Conservation (phyloP, 2,329 filamentous ascomycete genomes). For the Beauveria sp. region DNA sequence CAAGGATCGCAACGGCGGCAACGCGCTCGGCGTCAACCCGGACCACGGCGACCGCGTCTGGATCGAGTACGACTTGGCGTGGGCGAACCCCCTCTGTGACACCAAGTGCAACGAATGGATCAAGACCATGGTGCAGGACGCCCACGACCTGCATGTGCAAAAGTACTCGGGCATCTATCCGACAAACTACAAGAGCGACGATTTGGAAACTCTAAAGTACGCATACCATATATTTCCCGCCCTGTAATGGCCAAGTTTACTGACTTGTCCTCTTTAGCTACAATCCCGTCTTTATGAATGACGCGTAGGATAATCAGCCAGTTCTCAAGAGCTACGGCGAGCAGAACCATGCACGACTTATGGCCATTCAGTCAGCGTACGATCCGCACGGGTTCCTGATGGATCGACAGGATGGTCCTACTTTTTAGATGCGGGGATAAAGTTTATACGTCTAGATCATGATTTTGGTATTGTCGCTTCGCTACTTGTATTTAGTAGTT, state of each 20-base stretch:
- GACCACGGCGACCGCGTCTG: slow-evolving; percentile 21
- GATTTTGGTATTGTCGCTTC: too few relatives aligned
- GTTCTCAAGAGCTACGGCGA: slow-evolving; percentile 16
- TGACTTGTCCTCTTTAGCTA: slow-evolving; percentile 10
- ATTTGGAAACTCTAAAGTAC: slow-evolving; percentile 15
- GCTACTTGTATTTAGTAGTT: neutral
- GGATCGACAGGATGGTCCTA: slow-evolving; percentile 1
- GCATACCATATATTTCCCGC: neutral
- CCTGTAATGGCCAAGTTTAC: neutral
- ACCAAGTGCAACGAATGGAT: slow-evolving; percentile 12
- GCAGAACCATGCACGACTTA: slow-evolving; percentile 12
- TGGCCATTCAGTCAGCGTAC: slow-evolving; percentile 11
- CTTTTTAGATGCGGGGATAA: slow-evolving; percentile 1
- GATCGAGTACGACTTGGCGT: slow-evolving; percentile 24
- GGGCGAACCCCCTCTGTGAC: slow-evolving; percentile 18
- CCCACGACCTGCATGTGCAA: slow-evolving; percentile 13
- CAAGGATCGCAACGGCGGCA: slow-evolving; percentile 11
- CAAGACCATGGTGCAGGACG: slow-evolving; percentile 2
- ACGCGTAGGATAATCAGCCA: slow-evolving; percentile 14
- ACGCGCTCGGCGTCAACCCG: slow-evolving; percentile 20
- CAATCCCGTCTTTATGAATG: slow-evolving; percentile 20
- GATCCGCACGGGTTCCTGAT: slow-evolving; percentile 13
- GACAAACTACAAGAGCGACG: slow-evolving; percentile 16
- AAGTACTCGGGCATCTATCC: slow-evolving; percentile 15
- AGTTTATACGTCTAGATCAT: too few relatives aligned